Base-by-base conservation (phyloP, 805 yeast genomes). In the Sugiyamaella smithiae region DNA sequence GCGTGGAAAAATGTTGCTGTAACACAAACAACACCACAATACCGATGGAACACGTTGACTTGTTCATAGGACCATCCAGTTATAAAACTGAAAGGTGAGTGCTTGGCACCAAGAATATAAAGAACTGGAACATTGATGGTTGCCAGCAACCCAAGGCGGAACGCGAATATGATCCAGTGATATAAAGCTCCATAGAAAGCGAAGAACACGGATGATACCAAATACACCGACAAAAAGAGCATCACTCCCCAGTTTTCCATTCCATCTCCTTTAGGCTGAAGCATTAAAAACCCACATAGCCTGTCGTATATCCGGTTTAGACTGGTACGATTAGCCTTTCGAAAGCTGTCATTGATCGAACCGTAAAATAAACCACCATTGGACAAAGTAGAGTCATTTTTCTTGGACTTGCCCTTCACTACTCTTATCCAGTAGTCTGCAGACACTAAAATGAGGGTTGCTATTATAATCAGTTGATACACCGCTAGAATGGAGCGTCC, bases 31-130 rank as follows among this genome's bases (percentile, higher is more conserved):
- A 37, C 40, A 11, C 75, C 77, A 17, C 63, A 64, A 41, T 60
- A 69, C 49, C 73, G 73, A 55, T 73, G 78, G 45, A 67, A 57
- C 28, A 63, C 64, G 50, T 73, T 73, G 48, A 73, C 59, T 52
- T 72, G 72, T 52, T 73, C 77, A 54, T 73, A 73, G 20, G 73
- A 64, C 50, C 73, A 65, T 1, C 77, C 78, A 0, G 76, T 71
- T 14, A 58, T 43, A 24, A 33, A 46, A 5, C 53, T 45, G 4
- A 58, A 29, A 1, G 62, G 62, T 3, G 54, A 43, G 41, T 54
- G 59, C 45, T 58, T 58, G 3, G 58, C 57, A 1, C 62, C 62
- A 7, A 58, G 47, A 16, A 58, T 53, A 43, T 58, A 58, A 2
- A 58, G 36, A n/a, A 58, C 3, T 4, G 59, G 57, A 24, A 54